Evolutionary conservation across 1,284 basidiomycete genomes (phyloP), one percentile per base, ranked within the genome.

Genomic region (Limonomyces culmigenus): DNA sequence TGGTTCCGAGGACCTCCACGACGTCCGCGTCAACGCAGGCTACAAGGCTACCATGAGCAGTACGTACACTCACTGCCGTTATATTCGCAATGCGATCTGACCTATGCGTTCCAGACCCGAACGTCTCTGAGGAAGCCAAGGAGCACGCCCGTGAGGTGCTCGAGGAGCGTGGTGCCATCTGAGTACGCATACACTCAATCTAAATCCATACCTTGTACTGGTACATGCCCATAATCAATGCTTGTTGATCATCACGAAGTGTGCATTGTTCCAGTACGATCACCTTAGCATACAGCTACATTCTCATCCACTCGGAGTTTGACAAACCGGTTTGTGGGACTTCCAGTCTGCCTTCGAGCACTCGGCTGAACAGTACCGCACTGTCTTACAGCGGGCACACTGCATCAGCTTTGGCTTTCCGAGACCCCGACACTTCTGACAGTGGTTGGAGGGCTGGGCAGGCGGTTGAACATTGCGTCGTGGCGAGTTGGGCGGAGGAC

Each of bases 61-160:
- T 42, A 35, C 48, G 50, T 20, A 4, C 16, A 4, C 42, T 40
- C 5, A 53, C 54, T 33, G 38, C 50, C 18, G 14, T 47, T 4
- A 43, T 47, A 51, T 41, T 39, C 51, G 36, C 41, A 44, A 34
- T 5, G 36, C 44, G 32, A 34, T 40, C 29, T 41, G 34, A 14
- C 23, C 23, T 29, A 2, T n/a, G 3, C 12, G 6, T 23, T 11
- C 29, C 15, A 14, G 11, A 5, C 14, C n/a, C n/a, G n/a, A n/a
- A n/a, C n/a, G n/a, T n/a, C n/a, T n/a, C n/a, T n/a, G n/a, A n/a
- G n/a, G n/a, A 5, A 37, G 65, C 59, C 3, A 65, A 66, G 42
- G 43, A 58, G 19, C 56, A 58, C 33, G 62, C 62, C 2, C 50
- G 47, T 29, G 45, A 58, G 19, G 42, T 55, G 18, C 45, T 66